phyloP scores from a whole-genome alignment of 768 basidiomycete species.

The Panaeolus cyanescens region DNA sequence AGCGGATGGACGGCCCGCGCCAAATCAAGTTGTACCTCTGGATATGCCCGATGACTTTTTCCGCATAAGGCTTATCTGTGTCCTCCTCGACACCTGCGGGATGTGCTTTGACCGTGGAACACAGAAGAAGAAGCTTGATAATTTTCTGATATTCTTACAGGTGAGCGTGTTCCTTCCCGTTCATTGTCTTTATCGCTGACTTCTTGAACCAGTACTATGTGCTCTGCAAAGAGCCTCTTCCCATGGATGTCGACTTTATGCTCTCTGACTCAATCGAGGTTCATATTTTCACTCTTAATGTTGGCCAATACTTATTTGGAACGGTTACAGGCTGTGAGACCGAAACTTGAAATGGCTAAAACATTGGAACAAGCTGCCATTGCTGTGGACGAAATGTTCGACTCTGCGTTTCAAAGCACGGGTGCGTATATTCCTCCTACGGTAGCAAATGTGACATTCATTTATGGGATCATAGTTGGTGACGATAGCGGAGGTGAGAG shows the following conservation, averaged over 20 bases:
- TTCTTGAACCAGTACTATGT: conserved; percentile 65
- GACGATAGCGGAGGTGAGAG: conserved; percentile 63
- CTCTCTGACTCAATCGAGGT: conserved; percentile 92
- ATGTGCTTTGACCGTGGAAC: conserved; percentile 97
- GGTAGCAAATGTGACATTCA: not conserved
- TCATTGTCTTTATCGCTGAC: not conserved
- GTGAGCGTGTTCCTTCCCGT: conserved; percentile 38
- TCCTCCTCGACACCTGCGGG: conserved; percentile 91
- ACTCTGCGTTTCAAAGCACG: conserved; percentile 58
- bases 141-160: conserved; percentile 92
- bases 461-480: conserved; percentile 7
- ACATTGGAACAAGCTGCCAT: conserved; percentile 83
- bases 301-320: not conserved
- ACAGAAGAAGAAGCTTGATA: conserved; percentile 91
- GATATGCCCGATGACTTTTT: conserved; percentile 98
- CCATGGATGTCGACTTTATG: conserved; percentile 99
- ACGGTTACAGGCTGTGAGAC: conserved; percentile 72
- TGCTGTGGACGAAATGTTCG: conserved; percentile 91
- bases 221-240: conserved; percentile 84
- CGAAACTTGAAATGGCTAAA: conserved; percentile 71
- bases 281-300: conserved; percentile 12
- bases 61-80: conserved; percentile 88
- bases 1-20: conserved; percentile 91
- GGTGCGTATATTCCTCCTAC: conserved; percentile 41
- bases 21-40: conserved; percentile 68